Evolutionary conservation across 176 grass and related monocot genomes (phyloP), one percentile per base, ranked within the genome.

Genomic region (Phoenix roebelenii): DNA sequence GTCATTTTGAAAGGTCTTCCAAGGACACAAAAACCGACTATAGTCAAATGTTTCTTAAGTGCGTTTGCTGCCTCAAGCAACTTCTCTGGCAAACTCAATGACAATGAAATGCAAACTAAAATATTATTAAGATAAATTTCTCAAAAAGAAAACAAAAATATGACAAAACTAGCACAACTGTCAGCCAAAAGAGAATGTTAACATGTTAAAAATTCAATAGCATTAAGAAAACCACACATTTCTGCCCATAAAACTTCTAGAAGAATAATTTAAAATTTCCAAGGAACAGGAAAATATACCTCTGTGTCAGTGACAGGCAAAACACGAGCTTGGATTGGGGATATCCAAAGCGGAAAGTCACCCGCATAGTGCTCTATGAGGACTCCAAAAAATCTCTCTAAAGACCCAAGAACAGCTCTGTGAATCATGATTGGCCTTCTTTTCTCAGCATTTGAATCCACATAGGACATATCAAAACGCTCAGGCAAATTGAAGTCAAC

Each of bases 261-360:
- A 50, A 3, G 19, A 30, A 30, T 5, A 7, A 9, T 52, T 52
- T 15, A 17, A 24, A 50, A 23, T 60, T 15, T 63, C 50, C 25
- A 30, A 54, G 0, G 19, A 12, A 25, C n/a, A 61, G 25, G 29
- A 22, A 16, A 58, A 54, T 75, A 67, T 57, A 98, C 93, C 93
- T 88, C 81, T 48, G 69, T 80, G 52, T 88, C 79, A 71, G 93
- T 85, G 58, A 98, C 82, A 12, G 87, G 93, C 51, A 98, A 74
- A 85, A 98, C 57, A 48, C 93, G 84, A 57, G 76, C 79, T 81
- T 98, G 93, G 16, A 76, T 80, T 60, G 93, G 93, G 18, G 93
- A 74, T 63, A 98, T 79, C 93, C 93, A 92, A 83, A 98, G 84
- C 54, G 93, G 93, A 73, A 98, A 98, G 75, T 98, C 93, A 12